Evolutionary conservation across 768 basidiomycete genomes (phyloP), one percentile per base, ranked within the genome.

Genomic region (Tricholoma sp.): DNA sequence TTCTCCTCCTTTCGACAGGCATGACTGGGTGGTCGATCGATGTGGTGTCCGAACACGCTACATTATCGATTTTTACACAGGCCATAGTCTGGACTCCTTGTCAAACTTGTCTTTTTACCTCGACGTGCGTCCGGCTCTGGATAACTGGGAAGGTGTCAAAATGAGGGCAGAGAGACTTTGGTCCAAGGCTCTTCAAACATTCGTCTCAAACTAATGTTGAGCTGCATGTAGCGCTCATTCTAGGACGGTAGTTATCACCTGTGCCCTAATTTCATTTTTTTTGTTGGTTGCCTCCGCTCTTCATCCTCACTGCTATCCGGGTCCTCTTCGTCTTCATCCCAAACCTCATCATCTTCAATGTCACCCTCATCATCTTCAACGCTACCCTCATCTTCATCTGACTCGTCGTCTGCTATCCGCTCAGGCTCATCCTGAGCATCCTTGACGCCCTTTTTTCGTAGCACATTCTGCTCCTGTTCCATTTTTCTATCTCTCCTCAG

Each of bases 11-110:
- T 99, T 99, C 71, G 97, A 99, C 69, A 79, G 93, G 53, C 97
- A 99, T 62, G 96, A 98, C 70, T 99, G 97, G 97, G 70, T 92
- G 50, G 86, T 99, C 50, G 94, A 97, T 70, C 86, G 96, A 33
- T 97, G 95, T 67, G 96, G 94, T 5, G 83, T 82, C 8, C 85
- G 83, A 56, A 78, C 94, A 67, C 86, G 96, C 51, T 99, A 99
- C 74, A 85, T 99, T 57, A 97, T 99, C 65, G 97, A 99, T 73
- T 99, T 98, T 72, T 99, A 99, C 75, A 89, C 91, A 3, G 96
- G 96, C 15, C 83, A 83, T 33, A 74, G 70, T 45, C 65, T 74
- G 24, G 74, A 70, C 11, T 63, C 81, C 10, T 64, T 76, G 1
- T 70, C 76, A 20, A 80, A 82, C 55, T 71, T 91, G 12, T 91